Base-by-base conservation (phyloP, 768 basidiomycete genomes). In the Rhodosporidiobolus sp. region DNA sequence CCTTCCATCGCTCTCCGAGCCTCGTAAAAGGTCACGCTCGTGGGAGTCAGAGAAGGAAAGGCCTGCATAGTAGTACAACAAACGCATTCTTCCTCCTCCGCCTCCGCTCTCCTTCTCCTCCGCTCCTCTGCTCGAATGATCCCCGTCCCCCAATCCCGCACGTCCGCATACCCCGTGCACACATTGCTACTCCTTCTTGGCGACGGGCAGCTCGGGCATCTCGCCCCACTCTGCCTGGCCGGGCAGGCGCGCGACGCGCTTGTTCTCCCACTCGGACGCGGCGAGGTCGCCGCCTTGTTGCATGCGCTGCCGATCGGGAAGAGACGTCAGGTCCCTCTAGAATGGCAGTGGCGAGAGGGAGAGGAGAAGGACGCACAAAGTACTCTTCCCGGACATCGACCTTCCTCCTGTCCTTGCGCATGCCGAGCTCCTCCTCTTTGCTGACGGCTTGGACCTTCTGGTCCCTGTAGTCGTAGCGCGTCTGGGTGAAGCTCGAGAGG, bases 301-400 rank as follows among this genome's bases (percentile, higher is more conserved):
- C 76, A 92, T 81, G 76, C 88, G 88, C 91, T 90, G 78, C 24
- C 45, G 59, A 12, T 32, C 38, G 3, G 24, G 43, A 14, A 43
- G 38, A 43, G 38, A 43, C 8, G 38, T 7, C 8, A 7, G 38
- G 38, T 43, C 38, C 7, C 8, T 43, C 38, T 43, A 16, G 12
- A 66, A 69, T 34, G 54, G 30, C 28, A n/a, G 49, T 14, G 46
- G 53, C 48, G 60, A 43, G 19, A 56, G 38, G 46, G 11, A 48
- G 48, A 28, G 5, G 22, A 30, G n/a, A 38, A 22, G 11, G n/a
- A 88, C 92, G 82, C 82, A 96, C 94, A 79, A 89, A 97, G 81
- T 98, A 99, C 79, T 96, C 94, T 80, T 97, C 95, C 65, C 92
- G 84, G 26, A 96, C 90, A 81, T 98, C 94, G 69, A 96, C 88